These are phyloP conservation scores for Oenanthe javanica DNA, from an alignment of 140 eudicot species.

Conservation along the genomic window DNA sequence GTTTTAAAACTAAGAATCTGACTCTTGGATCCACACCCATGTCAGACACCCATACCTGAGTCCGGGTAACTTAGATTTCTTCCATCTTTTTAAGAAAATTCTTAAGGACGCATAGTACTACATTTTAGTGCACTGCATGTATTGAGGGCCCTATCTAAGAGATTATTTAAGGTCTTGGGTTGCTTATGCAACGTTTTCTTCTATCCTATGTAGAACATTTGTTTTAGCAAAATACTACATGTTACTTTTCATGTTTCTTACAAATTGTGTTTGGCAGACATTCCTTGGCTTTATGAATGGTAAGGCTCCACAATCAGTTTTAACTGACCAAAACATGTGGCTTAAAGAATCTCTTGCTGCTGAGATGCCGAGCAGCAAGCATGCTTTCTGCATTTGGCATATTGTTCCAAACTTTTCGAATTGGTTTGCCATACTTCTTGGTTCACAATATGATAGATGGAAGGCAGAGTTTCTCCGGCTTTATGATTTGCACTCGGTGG, in stretches of 20 bases:
- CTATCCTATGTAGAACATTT: neutral
- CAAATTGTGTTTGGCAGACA: slow-evolving; percentile 37
- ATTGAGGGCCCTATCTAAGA: neutral
- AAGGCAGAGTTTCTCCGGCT: slow-evolving; percentile 69
- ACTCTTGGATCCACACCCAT: too few relatives aligned
- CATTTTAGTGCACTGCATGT: neutral
- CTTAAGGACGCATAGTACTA: too few relatives aligned
- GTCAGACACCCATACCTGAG: too few relatives aligned
- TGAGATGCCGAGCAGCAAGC: slow-evolving; percentile 72
- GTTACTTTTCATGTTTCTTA: neutral
- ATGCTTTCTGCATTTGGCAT: slow-evolving; percentile 84
- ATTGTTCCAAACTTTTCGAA: slow-evolving; percentile 64
- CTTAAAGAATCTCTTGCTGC: slow-evolving; percentile 73
- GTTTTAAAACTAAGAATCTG: too few relatives aligned
- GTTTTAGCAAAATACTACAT: neutral
- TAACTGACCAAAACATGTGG: slow-evolving; percentile 91
- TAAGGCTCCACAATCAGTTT: slow-evolving; percentile 73
- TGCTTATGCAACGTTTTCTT: neutral
- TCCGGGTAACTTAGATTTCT: too few relatives aligned
- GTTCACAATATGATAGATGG: slow-evolving; percentile 66
- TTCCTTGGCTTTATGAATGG: slow-evolving; percentile 71
- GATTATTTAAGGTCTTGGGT: neutral
- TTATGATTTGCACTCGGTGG: slow-evolving; percentile 47
- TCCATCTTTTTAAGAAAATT: neutral
- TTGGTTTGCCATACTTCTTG: slow-evolving; percentile 72